A percentile compares a stretch with the other conserved stretches of the same genome.
These are phyloP conservation scores for Fusarium ambrosium DNA, from an alignment of 2,329 filamentous ascomycete species.

Conservation along the genomic window DNA sequence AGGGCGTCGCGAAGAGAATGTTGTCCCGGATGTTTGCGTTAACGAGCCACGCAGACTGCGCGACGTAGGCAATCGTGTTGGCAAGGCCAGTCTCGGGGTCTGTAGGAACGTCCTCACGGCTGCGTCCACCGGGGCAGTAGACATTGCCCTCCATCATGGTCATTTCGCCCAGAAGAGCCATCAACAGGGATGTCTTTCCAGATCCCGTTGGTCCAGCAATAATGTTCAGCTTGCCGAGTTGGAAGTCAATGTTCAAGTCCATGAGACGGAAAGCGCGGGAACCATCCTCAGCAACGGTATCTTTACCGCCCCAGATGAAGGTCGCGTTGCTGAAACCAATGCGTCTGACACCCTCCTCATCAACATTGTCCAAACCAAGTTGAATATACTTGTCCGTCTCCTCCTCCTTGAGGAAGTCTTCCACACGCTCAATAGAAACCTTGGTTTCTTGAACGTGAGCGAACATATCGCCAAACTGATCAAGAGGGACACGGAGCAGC, in stretches of 20 bases:
- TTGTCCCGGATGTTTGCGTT: slow-evolving; percentile 97
- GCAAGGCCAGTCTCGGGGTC: slow-evolving; percentile 89
- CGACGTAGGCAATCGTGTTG: slow-evolving; percentile 95
- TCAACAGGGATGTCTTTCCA: slow-evolving; percentile 94
- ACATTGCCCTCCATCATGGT: slow-evolving; percentile 84
- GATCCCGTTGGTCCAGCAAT: slow-evolving; percentile 94
- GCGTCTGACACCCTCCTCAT: slow-evolving; percentile 76
- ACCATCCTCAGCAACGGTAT: slow-evolving; percentile 71
- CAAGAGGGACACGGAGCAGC: slow-evolving; percentile 90
- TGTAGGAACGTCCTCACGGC: slow-evolving; percentile 84
- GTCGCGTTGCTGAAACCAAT: slow-evolving; percentile 90
- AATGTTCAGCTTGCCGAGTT: slow-evolving; percentile 88
- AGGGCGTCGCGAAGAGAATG: slow-evolving; percentile 88
- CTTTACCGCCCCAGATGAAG: slow-evolving; percentile 87
- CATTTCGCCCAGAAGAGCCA: slow-evolving; percentile 98
- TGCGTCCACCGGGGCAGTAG: slow-evolving; percentile 86
- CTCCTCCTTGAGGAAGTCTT: slow-evolving; percentile 92
- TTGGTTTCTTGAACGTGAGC: slow-evolving; percentile 98
- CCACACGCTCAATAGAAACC: slow-evolving; percentile 95
- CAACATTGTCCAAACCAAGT: slow-evolving; percentile 76
- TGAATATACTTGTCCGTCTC: slow-evolving; percentile 97
- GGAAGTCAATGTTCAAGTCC: slow-evolving; percentile 85
- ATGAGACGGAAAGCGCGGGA: slow-evolving; percentile 86
- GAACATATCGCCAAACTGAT: slow-evolving; percentile 98
- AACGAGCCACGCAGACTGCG: slow-evolving; percentile 96